phyloP scores from a whole-genome alignment of 495 filamentous ascomycete genomes.

The Lophiostoma macrostomum region DNA sequence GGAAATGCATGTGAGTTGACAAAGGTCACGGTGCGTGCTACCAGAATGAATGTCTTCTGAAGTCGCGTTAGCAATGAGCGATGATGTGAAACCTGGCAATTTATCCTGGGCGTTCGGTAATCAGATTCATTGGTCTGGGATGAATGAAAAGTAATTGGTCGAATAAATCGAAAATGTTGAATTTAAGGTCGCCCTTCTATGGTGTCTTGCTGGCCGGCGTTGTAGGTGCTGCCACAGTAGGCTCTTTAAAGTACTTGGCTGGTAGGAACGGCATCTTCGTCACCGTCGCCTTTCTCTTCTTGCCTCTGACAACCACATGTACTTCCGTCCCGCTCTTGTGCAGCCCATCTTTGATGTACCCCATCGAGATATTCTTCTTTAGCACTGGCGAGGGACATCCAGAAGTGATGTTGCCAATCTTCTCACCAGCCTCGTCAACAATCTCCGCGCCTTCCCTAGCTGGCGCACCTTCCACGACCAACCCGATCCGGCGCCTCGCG shows the following conservation, averaged over 20 bases:
- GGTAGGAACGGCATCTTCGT: constrained; percentile 93
- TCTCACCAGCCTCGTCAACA: constrained; percentile 56
- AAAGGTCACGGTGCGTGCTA: too few species aligned
- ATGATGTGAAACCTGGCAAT: too few species aligned
- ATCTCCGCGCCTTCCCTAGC: constrained; percentile 87
- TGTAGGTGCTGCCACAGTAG: too few species aligned
- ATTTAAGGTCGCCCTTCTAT: too few species aligned
- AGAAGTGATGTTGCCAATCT: constrained; percentile 73
- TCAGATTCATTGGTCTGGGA: too few species aligned
- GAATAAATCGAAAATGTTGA: too few species aligned
- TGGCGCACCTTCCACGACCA: constrained; percentile 81
- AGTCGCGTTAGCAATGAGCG: too few species aligned
- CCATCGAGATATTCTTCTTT: constrained; percentile 92
- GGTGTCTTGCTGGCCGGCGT: too few species aligned
- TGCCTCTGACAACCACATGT: constrained; percentile 75
- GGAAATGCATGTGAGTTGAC: too few species aligned
- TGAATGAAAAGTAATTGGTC: too few species aligned
- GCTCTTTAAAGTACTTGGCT: constrained; percentile 61
- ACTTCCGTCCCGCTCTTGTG: constrained; percentile 88
- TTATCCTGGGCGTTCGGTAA: too few species aligned
- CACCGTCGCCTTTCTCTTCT: constrained; percentile 72
- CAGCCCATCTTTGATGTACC: constrained; percentile 75
- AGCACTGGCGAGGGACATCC: constrained; percentile 85
- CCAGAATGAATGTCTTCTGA: too few species aligned
- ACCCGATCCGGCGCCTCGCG: constrained; percentile 68